Conservation (phyloP, 2,329 filamentous ascomycete species). For the Corynespora cassiicola region DNA sequence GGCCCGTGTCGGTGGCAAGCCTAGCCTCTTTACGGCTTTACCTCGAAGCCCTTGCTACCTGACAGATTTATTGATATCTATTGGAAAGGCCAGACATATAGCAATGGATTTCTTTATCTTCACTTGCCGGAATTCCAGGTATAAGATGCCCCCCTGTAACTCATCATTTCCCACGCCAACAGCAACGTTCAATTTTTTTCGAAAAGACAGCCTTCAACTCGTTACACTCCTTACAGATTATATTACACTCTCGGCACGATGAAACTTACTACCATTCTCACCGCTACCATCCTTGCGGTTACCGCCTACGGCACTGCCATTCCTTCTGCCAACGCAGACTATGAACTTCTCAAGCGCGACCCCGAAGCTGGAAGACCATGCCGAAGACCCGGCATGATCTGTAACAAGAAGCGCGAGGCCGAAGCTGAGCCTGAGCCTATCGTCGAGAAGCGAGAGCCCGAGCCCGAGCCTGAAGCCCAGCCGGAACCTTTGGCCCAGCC, state of each 20-base stretch:
- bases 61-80: conserved; percentile 31
- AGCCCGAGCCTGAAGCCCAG: conserved; percentile 1
- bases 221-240: conserved; percentile 19
- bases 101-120: conserved; percentile 2
- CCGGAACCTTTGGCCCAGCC: background rate
- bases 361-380: conserved; percentile 1
- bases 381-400: background rate
- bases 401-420: conserved; percentile 8
- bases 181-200: conserved; percentile 3
- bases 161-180: conserved; percentile 4
- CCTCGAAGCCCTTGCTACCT: conserved; percentile 25
- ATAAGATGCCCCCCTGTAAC: conserved; percentile 18
- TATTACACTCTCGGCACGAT: conserved; percentile 43
- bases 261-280: conserved; percentile 55
- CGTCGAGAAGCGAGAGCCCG: conserved; percentile 13
- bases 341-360: conserved; percentile 7
- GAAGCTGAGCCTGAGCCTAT: conserved; percentile 35
- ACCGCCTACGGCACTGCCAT: conserved; percentile 48
- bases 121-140: background rate
- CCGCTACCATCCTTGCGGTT: conserved; percentile 49
- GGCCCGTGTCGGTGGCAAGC: too few species aligned
- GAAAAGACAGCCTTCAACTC: conserved; percentile 15
- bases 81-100: too few species aligned
- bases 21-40: too few species aligned
- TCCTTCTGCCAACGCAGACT: conserved; percentile 45